A percentile compares a stretch with the other conserved stretches of the same genome.
phyloP scores from a whole-genome alignment of 108 stramenopile species.

The Craspedostauros australis region DNA sequence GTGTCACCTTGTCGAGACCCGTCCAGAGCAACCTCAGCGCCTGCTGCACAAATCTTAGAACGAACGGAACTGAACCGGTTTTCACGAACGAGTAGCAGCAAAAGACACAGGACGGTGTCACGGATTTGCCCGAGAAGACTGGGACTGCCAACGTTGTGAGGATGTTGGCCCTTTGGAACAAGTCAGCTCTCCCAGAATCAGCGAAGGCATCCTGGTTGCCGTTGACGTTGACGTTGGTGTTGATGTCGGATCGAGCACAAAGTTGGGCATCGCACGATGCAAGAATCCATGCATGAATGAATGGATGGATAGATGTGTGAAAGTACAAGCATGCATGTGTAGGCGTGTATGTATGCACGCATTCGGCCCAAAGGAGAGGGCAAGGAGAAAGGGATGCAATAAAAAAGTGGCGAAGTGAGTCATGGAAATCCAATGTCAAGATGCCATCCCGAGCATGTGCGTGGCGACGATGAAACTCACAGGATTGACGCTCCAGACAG shows the following conservation, averaged over 20 bases:
- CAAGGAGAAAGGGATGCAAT: too few relatives aligned
- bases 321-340: not conserved
- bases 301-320: too few relatives aligned
- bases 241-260: too few relatives aligned
- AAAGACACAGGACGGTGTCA: slow-evolving; percentile 66
- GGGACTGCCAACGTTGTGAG: slow-evolving; percentile 78
- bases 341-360: too few relatives aligned
- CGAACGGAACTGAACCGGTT: slow-evolving; percentile 71
- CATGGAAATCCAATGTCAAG: too few relatives aligned
- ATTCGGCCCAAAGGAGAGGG: too few relatives aligned
- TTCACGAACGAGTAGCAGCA: slow-evolving; percentile 72
- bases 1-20: slow-evolving; percentile 69
- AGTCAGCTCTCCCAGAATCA: slow-evolving; percentile 41
- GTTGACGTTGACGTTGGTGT: too few relatives aligned
- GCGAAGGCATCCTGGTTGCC: slow-evolving; percentile 55
- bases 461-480: slow-evolving; percentile 20
- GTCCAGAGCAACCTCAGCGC: slow-evolving; percentile 76
- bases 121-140: slow-evolving; percentile 56
- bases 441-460: too few relatives aligned
- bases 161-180: slow-evolving; percentile 59
- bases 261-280: too few relatives aligned
- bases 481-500: slow-evolving; percentile 81
- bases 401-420: too few relatives aligned
- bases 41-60: slow-evolving; percentile 86
- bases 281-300: too few relatives aligned